These are phyloP conservation scores for Stagonosporopsis tanaceti DNA, from an alignment of 2,329 filamentous ascomycete species.

Conservation along the genomic window DNA sequence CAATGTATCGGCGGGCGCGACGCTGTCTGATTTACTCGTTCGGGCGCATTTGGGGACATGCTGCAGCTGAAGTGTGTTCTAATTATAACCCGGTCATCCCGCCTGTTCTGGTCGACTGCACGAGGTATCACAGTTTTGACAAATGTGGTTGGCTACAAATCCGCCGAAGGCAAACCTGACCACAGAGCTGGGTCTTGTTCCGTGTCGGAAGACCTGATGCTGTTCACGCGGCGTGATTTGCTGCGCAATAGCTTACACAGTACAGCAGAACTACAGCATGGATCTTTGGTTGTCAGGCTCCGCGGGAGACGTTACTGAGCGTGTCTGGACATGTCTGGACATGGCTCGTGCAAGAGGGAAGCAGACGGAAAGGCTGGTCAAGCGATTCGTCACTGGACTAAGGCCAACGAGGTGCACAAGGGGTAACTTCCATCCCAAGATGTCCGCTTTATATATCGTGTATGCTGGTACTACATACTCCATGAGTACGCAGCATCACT, in stretches of 20 bases:
- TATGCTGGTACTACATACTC: too few relatives aligned
- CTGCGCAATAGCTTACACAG: background rate
- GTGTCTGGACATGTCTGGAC: background rate
- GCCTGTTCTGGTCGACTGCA: constrained; percentile 12
- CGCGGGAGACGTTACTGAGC: background rate
- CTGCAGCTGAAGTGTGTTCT: constrained; percentile 19
- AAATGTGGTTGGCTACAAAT: constrained; percentile 11
- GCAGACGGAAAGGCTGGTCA: background rate
- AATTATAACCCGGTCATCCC: constrained; percentile 19
- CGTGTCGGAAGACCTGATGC: background rate
- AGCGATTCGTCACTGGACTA: background rate
- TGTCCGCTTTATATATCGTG: background rate
- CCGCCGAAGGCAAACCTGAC: constrained; percentile 2
- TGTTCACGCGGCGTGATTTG: background rate
- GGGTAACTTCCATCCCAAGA: too few relatives aligned
- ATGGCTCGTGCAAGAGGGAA: background rate
- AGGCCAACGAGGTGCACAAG: too few relatives aligned
- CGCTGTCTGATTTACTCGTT: constrained; percentile 18
- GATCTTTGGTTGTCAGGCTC: background rate
- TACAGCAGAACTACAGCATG: background rate
- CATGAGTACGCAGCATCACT: background rate
- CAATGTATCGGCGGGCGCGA: constrained; percentile 16
- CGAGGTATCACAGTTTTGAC: constrained; percentile 4
- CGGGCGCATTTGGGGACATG: constrained; percentile 17
- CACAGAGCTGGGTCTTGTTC: constrained; percentile 5